Evolutionary conservation across 192 early-diverging fungal species (phyloP).

Genomic region (Rhizoclosmatium sp.): DNA sequence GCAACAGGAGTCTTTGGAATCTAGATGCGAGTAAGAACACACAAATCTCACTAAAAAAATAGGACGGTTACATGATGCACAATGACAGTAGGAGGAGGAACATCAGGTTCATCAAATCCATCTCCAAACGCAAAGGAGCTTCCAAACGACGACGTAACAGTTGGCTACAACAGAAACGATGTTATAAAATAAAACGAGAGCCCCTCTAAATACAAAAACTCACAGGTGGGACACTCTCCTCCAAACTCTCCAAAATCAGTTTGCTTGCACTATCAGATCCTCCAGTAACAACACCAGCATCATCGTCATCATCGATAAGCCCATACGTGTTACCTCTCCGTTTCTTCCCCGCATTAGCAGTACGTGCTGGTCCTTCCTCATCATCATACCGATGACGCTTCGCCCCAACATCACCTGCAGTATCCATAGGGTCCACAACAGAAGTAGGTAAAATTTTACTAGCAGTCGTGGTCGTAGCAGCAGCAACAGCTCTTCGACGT

Average conservation of each 20-base stretch:
- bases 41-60: not conserved
- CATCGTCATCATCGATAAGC: not conserved
- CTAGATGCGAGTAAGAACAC: not conserved
- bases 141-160: not conserved
- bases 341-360: not conserved
- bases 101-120: not conserved
- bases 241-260: slow-evolving; percentile 31
- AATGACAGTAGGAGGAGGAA: slow-evolving; percentile 14
- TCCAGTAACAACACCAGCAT: not conserved
- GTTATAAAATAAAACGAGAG: not conserved
- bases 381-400: slow-evolving; percentile 21
- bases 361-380: not conserved
- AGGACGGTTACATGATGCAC: slow-evolving; percentile 11
- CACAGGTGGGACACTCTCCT: slow-evolving; percentile 18
- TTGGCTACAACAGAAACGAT: slow-evolving; percentile 8
- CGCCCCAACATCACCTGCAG: not conserved
- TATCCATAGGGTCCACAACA: not conserved
- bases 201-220: not conserved
- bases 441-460: not conserved
- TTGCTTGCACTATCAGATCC: slow-evolving; percentile 28
- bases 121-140: slow-evolving; percentile 12
- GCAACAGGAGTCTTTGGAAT: not conserved
- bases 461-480: not conserved
- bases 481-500: not conserved
- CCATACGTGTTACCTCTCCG: slow-evolving; percentile 1